Conservation (phyloP, 2,329 filamentous ascomycete species). For the Alternaria panax region DNA sequence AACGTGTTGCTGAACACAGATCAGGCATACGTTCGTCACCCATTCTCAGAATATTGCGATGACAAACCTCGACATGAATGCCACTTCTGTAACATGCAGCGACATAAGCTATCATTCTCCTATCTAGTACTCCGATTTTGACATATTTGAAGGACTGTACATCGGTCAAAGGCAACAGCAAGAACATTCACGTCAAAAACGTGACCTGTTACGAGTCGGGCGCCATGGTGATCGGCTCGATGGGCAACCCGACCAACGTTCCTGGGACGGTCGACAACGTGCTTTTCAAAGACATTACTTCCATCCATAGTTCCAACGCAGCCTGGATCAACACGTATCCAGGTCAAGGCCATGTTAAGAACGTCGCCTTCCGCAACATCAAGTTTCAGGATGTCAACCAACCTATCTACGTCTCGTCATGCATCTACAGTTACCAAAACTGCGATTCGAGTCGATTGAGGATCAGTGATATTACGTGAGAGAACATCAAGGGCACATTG, state of each 20-base stretch:
- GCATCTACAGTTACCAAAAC: slow-evolving; percentile 52
- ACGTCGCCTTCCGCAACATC: slow-evolving; percentile 56
- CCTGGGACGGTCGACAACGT: slow-evolving; percentile 63
- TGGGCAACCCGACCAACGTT: slow-evolving; percentile 65
- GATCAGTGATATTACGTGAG: slow-evolving; percentile 58
- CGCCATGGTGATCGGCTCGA: slow-evolving; percentile 65
- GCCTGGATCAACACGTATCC: slow-evolving; percentile 45
- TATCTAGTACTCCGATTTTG: slow-evolving; percentile 42
- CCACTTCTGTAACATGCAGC: slow-evolving; percentile 52
- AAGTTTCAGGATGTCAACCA: slow-evolving; percentile 53
- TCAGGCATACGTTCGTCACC: slow-evolving; percentile 54
- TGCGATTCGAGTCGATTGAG: slow-evolving; percentile 35
- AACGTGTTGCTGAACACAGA: neutral
- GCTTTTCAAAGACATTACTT: slow-evolving; percentile 47
- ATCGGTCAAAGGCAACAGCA: slow-evolving; percentile 67
- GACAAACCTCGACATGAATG: slow-evolving; percentile 62
- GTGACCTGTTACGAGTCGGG: slow-evolving; percentile 68
- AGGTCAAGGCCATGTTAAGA: slow-evolving; percentile 53
- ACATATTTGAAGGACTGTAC: slow-evolving; percentile 63
- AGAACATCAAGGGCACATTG: slow-evolving; percentile 58
- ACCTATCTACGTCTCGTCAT: slow-evolving; percentile 58
- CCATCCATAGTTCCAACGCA: slow-evolving; percentile 36
- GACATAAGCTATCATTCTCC: slow-evolving; percentile 31
- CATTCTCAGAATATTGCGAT: slow-evolving; percentile 60
- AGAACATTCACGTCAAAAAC: slow-evolving; percentile 65